phyloP scores from a whole-genome alignment of 345 rosid species.

The Schrenkiella parvula region DNA sequence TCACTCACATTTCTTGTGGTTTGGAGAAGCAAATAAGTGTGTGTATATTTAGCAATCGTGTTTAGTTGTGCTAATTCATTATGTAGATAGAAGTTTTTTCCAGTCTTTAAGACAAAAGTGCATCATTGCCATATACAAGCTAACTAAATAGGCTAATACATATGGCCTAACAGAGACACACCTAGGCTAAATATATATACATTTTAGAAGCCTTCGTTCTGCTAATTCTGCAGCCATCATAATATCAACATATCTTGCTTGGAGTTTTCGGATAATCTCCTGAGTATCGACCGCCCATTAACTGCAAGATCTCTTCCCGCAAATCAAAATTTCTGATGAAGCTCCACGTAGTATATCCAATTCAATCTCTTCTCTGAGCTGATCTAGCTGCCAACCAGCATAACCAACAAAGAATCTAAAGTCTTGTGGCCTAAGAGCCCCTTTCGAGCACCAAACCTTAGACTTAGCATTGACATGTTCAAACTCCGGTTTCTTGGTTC shows the following conservation, averaged over 20 bases:
- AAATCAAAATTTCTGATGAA: conserved; percentile 54
- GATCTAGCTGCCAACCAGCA: conserved; percentile 92
- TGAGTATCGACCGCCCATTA: conserved; percentile 84
- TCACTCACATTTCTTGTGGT: not conserved
- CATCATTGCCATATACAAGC: conserved; percentile 18
- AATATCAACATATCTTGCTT: conserved; percentile 60
- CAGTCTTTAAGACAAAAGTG: not conserved
- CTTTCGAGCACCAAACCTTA: conserved; percentile 78
- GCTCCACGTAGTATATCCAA: conserved; percentile 57
- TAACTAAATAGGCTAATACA: conserved; percentile 49
- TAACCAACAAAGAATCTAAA: conserved; percentile 86
- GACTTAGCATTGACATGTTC: conserved; percentile 80
- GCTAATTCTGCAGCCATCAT: not conserved
- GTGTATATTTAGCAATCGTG: conserved; percentile 22
- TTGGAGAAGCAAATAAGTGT: not conserved
- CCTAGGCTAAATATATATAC: not conserved
- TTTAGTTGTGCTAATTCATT: conserved; percentile 12
- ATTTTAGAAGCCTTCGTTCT: not conserved
- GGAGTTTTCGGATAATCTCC: conserved; percentile 87
- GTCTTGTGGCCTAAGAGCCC: conserved; percentile 67
- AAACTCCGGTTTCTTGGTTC: conserved; percentile 53
- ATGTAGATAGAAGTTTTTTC: conserved; percentile 10
- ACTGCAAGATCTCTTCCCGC: conserved; percentile 91
- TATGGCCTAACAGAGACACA: conserved; percentile 33
- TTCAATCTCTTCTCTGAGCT: conserved; percentile 78